phyloP scores from a whole-genome alignment of 306 rosid genomes.

The Cicer judaicum region DNA sequence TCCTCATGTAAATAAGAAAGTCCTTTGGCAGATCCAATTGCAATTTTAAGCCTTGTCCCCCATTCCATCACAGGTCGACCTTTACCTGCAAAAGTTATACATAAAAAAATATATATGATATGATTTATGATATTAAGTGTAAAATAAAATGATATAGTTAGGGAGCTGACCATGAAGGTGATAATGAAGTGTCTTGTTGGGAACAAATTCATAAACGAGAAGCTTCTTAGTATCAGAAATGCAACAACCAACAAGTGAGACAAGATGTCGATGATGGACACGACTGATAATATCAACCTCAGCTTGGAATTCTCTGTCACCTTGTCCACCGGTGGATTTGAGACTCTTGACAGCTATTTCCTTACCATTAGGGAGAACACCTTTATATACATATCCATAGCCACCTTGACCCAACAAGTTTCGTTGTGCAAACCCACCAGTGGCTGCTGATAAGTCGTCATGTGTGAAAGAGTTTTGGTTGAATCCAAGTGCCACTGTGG shows the following conservation, averaged over 20 bases:
- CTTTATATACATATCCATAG: conserved; percentile 82
- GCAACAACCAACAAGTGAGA: conserved; percentile 86
- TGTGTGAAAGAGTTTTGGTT: conserved; percentile 70
- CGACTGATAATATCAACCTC: conserved; percentile 91
- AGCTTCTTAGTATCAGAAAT: conserved; percentile 53
- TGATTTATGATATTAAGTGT: too few relatives aligned
- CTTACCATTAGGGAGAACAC: conserved; percentile 84
- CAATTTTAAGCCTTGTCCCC: conserved; percentile 70
- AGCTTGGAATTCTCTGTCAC: conserved; percentile 74
- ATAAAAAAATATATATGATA: too few relatives aligned
- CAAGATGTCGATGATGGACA: conserved; percentile 93
- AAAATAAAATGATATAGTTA: neutral
- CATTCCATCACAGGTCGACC: conserved; percentile 68
- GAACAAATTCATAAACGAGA: conserved; percentile 80
- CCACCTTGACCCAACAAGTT: conserved; percentile 85
- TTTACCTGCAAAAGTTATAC: conserved; percentile 48
- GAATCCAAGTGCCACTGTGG: conserved; percentile 72
- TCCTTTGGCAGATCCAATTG: conserved; percentile 87
- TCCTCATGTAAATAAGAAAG: conserved; percentile 96
- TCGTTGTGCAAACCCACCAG: conserved; percentile 56
- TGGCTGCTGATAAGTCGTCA: conserved; percentile 70
- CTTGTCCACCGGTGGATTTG: conserved; percentile 68
- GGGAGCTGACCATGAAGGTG: conserved; percentile 81
- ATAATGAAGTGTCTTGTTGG: conserved; percentile 76
- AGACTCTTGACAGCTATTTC: conserved; percentile 88